Percentiles rank a stretch among this genome's conserved stretches.
phyloP scores from a whole-genome alignment of 2,329 filamentous ascomycete genomes.

The Tolypocladium album region DNA sequence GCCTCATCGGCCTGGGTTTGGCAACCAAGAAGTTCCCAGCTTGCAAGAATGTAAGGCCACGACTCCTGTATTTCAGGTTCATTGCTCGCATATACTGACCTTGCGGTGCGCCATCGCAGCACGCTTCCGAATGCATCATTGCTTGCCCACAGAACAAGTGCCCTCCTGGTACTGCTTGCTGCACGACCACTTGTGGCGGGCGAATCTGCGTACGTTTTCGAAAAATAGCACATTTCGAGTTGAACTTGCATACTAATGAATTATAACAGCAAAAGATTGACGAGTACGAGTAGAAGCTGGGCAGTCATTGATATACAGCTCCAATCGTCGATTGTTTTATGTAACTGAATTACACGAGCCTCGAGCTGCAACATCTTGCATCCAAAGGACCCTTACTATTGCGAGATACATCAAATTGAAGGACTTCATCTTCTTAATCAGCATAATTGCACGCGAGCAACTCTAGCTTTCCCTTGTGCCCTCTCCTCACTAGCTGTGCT shows the following conservation, averaged over 20 bases:
- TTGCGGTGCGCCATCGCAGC: not conserved
- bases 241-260: not conserved
- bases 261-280: not conserved
- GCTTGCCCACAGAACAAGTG: not conserved
- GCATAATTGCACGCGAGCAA: too few species aligned
- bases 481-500: too few species aligned
- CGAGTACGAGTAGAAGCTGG: not conserved
- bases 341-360: too few species aligned
- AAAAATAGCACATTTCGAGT: not conserved
- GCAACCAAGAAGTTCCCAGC: not conserved
- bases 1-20: not conserved
- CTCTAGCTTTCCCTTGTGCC: too few species aligned
- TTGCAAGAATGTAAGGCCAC: not conserved
- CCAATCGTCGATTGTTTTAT: too few species aligned
- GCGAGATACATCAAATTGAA: too few species aligned
- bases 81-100: not conserved
- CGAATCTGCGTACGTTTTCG: not conserved
- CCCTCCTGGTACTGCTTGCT: not conserved
- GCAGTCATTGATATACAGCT: not conserved
- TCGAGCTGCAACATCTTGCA: too few species aligned
- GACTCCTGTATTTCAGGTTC: not conserved
- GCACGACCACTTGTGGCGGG: not conserved
- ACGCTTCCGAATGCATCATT: not conserved
- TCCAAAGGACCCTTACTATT: too few species aligned
- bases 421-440: too few species aligned